Conservation (phyloP, 768 basidiomycete species). For the Boletellus ananas region DNA sequence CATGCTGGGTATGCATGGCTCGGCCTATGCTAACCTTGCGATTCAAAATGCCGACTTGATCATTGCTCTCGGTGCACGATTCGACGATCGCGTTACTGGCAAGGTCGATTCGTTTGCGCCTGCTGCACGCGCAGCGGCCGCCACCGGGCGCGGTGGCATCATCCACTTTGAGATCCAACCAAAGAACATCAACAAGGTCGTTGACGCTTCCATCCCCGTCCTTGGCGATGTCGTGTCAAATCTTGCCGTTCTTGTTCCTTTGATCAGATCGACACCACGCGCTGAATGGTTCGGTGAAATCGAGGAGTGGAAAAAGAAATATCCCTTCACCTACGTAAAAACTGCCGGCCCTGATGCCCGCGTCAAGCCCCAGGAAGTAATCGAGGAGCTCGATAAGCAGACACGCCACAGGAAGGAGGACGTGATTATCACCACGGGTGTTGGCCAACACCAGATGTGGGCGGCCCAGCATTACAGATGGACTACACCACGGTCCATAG, state of each 20-base stretch:
- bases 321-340: slow-evolving; percentile 85
- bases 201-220: slow-evolving; percentile 90
- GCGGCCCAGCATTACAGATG: slow-evolving; percentile 93
- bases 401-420: slow-evolving; percentile 80
- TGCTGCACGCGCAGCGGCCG: slow-evolving; percentile 80
- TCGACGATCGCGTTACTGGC: slow-evolving; percentile 97
- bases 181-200: slow-evolving; percentile 99
- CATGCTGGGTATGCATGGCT: slow-evolving; percentile 99
- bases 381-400: slow-evolving; percentile 86
- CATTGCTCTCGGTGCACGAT: slow-evolving; percentile 93
- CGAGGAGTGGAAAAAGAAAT: slow-evolving; percentile 77
- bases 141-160: slow-evolving; percentile 86
- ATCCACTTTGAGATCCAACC: slow-evolving; percentile 99
- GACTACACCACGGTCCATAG: slow-evolving; percentile 81
- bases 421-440: slow-evolving; percentile 86
- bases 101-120: slow-evolving; percentile 89
- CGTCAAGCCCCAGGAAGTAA: slow-evolving; percentile 96
- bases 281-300: slow-evolving; percentile 82
- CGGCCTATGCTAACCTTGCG: slow-evolving; percentile 94
- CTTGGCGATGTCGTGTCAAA: slow-evolving; percentile 90
- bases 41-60: slow-evolving; percentile 98
- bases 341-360: slow-evolving; percentile 51
- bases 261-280: slow-evolving; percentile 63
- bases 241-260: slow-evolving; percentile 75
- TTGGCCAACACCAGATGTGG: slow-evolving; percentile 99